A percentile compares a stretch with the other conserved stretches of the same genome.
Conservation (phyloP, 106 monocot species). For the Allium sativum region DNA sequence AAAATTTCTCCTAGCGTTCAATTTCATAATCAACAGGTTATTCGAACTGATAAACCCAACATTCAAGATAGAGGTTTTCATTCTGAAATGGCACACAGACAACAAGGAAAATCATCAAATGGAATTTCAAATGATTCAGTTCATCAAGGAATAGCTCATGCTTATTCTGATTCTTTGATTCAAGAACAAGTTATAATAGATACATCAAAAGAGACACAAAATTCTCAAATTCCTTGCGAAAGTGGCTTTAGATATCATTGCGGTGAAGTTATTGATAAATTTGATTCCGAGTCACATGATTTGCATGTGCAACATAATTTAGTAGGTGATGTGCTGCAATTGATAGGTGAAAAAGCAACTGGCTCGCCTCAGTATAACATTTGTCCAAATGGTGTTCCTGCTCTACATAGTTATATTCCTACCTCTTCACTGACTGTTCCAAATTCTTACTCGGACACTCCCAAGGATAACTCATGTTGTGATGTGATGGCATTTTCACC, state of each 20-base stretch:
- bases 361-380: slow-evolving; percentile 7
- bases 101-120: slow-evolving; percentile 16
- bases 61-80: slow-evolving; percentile 23
- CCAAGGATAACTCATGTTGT: slow-evolving; percentile 4
- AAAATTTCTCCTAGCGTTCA: slow-evolving; percentile 4
- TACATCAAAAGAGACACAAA: slow-evolving; percentile 8
- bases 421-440: slow-evolving; percentile 9
- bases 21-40: slow-evolving; percentile 21
- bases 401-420: slow-evolving; percentile 30
- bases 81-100: slow-evolving; percentile 30
- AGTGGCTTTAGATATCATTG: slow-evolving; percentile 5
- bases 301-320: slow-evolving; percentile 17
- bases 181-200: slow-evolving; percentile 16
- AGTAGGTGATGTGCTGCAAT: slow-evolving; percentile 9
- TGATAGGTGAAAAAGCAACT: slow-evolving; percentile 14
- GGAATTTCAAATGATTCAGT: slow-evolving; percentile 23
- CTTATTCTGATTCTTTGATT: slow-evolving; percentile 57
- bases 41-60: slow-evolving; percentile 21
- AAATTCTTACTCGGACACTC: slow-evolving; percentile 7
- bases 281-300: not conserved
- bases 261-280: not conserved
- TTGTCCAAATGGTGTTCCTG: slow-evolving; percentile 20
- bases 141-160: slow-evolving; percentile 43
- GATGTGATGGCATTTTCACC: slow-evolving; percentile 8
- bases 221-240: slow-evolving; percentile 7